Evolutionary conservation across 768 basidiomycete species (phyloP), one percentile per base, ranked within the genome.

Genomic region (Leccinum ochraceum): DNA sequence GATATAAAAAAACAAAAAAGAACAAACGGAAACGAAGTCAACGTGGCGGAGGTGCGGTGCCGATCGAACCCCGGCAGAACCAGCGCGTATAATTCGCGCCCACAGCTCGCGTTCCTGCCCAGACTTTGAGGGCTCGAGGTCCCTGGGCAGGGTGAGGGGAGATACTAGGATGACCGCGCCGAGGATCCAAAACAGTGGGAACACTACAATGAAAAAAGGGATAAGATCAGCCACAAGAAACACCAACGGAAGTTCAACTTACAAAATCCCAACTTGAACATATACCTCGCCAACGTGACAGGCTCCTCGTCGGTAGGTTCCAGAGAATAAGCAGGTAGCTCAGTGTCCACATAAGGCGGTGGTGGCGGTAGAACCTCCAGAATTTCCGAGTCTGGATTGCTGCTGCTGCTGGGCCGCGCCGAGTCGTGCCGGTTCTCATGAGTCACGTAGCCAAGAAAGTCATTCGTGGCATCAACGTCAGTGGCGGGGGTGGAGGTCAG

Each of bases 261-360:
- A 83, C 82, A 30, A 67, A 83, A 83, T 24, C 82, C 82, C 30
- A 77, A 80, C 61, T 76, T 80, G 75, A 83, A 83, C 42, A 83
- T 73, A 63, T 79, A 78, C 69, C 71, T 75, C 1, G 80, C 81
- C 58, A 83, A 76, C 48, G 81, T 81, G 42, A 69, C 63, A 32
- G 78, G 80, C 69, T 80, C 77, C 7, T 69, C 70, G 32, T 52
- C 42, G 5, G 10, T 36, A 13, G 76, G 42, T 24, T 58, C 30
- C 14, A 67, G 60, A 7, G 69, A 64, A 58, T 80, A 79, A 11
- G 75, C 69, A 17, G 75, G 78, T 6, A 71, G 71, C 34, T 69
- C 76, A 13, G 60, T 53, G 30, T 71, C 64, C 32, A 60, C 60
- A 48, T 78, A 78, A 24, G 75, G 70, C 1, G 77, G 75, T 20